Evolutionary conservation across 306 rosid genomes (phyloP).

Genomic region (Cucurbita maxima): DNA sequence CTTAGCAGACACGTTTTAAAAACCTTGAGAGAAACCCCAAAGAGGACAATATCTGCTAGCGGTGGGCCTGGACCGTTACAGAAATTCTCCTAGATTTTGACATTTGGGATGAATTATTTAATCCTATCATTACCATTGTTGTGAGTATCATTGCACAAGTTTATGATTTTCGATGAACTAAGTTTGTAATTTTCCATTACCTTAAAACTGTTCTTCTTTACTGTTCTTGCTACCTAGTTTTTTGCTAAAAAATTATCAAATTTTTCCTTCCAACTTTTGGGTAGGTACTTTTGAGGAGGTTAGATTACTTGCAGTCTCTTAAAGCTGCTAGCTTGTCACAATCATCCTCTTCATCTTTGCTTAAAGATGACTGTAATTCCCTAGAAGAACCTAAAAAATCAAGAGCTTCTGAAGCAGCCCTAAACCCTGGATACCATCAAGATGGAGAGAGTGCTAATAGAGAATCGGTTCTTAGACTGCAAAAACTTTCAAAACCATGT

Average conservation of each 20-base stretch:
- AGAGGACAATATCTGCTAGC: too few species aligned
- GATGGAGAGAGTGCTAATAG: constrained; percentile 16
- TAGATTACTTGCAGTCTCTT: constrained; percentile 36
- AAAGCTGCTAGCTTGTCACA: constrained; percentile 31
- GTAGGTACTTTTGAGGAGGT: constrained; percentile 53
- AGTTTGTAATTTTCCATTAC: neutral
- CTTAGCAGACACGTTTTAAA: too few species aligned
- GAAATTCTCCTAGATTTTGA: neutral
- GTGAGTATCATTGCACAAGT: neutral
- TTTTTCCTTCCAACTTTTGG: neutral
- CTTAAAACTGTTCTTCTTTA: neutral
- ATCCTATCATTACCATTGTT: neutral
- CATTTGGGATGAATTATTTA: neutral
- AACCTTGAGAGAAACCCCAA: too few species aligned
- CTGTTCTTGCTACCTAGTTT: neutral
- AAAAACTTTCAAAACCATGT: constrained; percentile 39
- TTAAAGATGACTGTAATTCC: constrained; percentile 14
- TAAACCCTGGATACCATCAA: constrained; percentile 12
- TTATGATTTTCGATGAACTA: neutral
- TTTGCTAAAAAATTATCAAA: neutral
- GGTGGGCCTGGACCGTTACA: too few species aligned
- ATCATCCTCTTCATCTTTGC: constrained; percentile 15
- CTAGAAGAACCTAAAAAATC: constrained; percentile 11
- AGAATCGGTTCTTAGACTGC: constrained; percentile 26
- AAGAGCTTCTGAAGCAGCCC: constrained; percentile 15